Percentiles rank a stretch among this genome's conserved stretches.
phyloP scores from a whole-genome alignment of 2,329 filamentous ascomycete genomes.

The Fusarium citri region DNA sequence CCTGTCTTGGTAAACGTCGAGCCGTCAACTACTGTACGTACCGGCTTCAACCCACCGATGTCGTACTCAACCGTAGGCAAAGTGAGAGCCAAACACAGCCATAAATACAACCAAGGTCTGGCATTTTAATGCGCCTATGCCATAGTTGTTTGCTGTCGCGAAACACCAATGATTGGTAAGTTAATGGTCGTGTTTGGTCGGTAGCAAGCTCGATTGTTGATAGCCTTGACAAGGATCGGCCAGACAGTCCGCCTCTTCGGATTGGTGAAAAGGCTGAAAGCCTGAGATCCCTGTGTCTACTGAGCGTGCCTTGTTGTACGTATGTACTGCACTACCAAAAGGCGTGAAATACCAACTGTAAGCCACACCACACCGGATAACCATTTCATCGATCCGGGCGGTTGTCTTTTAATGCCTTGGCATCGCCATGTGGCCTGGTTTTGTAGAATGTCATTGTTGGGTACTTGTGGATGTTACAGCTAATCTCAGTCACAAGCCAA shows the following conservation, averaged over 20 bases:
- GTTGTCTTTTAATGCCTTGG: conserved; percentile 29
- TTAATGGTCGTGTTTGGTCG: not conserved
- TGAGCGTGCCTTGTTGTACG: not conserved
- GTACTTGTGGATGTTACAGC: conserved; percentile 5
- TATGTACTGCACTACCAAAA: conserved; percentile 19
- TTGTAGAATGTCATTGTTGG: conserved; percentile 36
- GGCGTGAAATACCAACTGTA: conserved; percentile 35
- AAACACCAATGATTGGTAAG: not conserved
- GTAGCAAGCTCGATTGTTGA: conserved; percentile 9
- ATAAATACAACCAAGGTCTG: not conserved
- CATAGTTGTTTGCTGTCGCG: not conserved
- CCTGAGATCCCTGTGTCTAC: not conserved
- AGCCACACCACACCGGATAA: conserved; percentile 39
- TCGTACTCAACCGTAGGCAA: conserved; percentile 4
- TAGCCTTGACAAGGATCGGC: not conserved
- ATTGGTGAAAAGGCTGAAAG: not conserved
- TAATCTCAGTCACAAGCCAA: conserved; percentile 1
- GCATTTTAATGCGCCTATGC: not conserved
- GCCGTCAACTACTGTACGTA: not conserved
- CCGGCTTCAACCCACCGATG: not conserved
- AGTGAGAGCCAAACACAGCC: not conserved
- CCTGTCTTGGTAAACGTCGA: conserved; percentile 38
- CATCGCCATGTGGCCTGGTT: conserved; percentile 39
- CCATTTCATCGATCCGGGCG: conserved; percentile 29
- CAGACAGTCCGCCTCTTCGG: not conserved